Base-by-base conservation (phyloP, 805 yeast species). In the Lachancea kluyveri region DNA sequence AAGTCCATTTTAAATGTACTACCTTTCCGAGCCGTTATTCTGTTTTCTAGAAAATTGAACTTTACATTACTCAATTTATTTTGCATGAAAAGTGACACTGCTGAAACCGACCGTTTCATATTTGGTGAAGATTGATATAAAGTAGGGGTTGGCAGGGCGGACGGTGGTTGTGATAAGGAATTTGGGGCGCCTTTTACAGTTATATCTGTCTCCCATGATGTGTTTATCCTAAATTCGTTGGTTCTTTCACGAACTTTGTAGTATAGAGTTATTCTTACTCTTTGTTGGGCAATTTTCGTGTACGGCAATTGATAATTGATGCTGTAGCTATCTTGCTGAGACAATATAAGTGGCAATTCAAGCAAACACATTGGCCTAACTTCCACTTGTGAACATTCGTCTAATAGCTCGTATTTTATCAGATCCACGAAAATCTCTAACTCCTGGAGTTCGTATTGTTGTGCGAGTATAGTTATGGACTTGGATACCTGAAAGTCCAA, bases 161-260 rank as follows among this genome's bases (percentile, higher is more conserved):
- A 14, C 25, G 33, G 25, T 13, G 28, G 40, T 18, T 28, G 40
- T 10, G 37, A 22, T 12, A 26, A 11, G n/a, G 19, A 19, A 14
- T 18, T 23, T 7, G 30, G 33, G 3, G 28, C 30, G 22, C 30
- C 26, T 36, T 52, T 50, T 17, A 54, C 28, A 4, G 57, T 47
- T 3, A 56, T 51, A 17, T 53, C 59, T 4, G 60, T 54, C 26
- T 53, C 54, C 60, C 59, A 53, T 12, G 43, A 28, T 9, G 59
- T 57, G 5, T 37, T 22, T 8, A 54, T 37, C 4, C 48, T 25
- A 42, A 26, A 17, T 24, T 19, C 11, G 24, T 16, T 20, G 7
- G 28, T 21, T 3, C n/a, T 21, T 9, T 24, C 26, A 8, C 7
- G 26, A 13, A 37, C 29, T 10, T 14, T 19, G 33, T 54, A 54